A percentile compares a stretch with the other conserved stretches of the same genome.
Conservation (phyloP, 768 basidiomycete species). For the Serendipita indica region DNA sequence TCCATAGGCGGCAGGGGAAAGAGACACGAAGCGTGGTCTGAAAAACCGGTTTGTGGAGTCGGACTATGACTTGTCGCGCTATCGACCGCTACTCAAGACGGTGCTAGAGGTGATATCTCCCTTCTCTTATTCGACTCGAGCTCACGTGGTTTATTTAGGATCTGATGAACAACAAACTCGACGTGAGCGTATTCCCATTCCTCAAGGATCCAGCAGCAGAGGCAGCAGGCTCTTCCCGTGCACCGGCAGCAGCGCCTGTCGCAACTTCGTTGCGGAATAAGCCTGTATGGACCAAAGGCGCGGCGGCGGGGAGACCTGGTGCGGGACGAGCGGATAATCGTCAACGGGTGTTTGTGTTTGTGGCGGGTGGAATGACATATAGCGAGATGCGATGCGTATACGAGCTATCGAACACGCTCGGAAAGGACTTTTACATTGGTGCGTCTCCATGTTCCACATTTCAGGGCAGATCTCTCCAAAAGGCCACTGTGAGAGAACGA, state of each 20-base stretch:
- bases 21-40: slow-evolving; percentile 58
- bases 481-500: background rate
- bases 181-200: slow-evolving; percentile 73
- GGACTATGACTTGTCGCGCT: slow-evolving; percentile 93
- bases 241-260: slow-evolving; percentile 32
- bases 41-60: slow-evolving; percentile 43
- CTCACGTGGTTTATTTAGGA: slow-evolving; percentile 38
- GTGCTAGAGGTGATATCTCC: slow-evolving; percentile 56
- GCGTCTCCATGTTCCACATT: slow-evolving; percentile 14
- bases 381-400: slow-evolving; percentile 89
- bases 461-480: slow-evolving; percentile 9
- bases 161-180: slow-evolving; percentile 62
- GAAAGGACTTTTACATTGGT: slow-evolving; percentile 92
- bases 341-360: slow-evolving; percentile 74
- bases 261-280: slow-evolving; percentile 66
- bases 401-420: slow-evolving; percentile 51
- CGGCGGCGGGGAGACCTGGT: slow-evolving; percentile 73
- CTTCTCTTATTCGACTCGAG: background rate
- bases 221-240: slow-evolving; percentile 28
- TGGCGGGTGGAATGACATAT: slow-evolving; percentile 91
- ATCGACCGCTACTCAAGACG: slow-evolving; percentile 65
- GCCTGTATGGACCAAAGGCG: slow-evolving; percentile 37
- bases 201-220: slow-evolving; percentile 55
- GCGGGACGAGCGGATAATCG: slow-evolving; percentile 38
- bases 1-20: slow-evolving; percentile 52